These are phyloP conservation scores for Dactylellina leptospora DNA, from an alignment of 2,329 filamentous ascomycete species.

Conservation along the genomic window DNA sequence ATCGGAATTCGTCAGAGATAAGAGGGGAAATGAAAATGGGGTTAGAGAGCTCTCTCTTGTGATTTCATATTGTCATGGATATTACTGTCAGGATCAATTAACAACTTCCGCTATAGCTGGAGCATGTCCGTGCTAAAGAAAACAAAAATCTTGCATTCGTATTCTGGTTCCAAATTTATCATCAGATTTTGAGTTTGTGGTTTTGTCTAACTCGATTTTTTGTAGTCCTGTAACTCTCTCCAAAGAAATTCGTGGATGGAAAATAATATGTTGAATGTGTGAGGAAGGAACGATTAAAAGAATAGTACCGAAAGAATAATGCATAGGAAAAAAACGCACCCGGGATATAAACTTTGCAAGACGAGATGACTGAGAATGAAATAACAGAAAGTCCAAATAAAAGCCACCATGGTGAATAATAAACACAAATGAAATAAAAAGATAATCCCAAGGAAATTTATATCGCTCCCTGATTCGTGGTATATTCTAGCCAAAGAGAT, in stretches of 20 bases:
- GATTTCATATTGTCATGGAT: constrained; percentile 25
- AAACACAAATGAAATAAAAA: constrained; percentile 19
- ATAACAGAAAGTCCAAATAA: constrained; percentile 3
- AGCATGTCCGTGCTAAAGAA: neutral
- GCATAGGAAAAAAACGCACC: constrained; percentile 32
- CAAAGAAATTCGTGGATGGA: constrained; percentile 47
- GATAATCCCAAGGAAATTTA: constrained; percentile 24
- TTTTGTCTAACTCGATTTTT: constrained; percentile 38
- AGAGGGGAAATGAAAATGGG: constrained; percentile 29
- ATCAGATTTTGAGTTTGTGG: constrained; percentile 19
- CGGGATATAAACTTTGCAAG: constrained; percentile 35
- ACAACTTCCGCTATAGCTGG: constrained; percentile 3
- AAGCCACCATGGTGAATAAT: constrained; percentile 26
- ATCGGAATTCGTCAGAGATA: constrained; percentile 24
- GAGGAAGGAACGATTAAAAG: constrained; percentile 30
- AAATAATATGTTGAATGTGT: constrained; percentile 36
- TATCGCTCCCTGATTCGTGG: constrained; percentile 47
- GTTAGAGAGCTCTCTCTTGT: constrained; percentile 29
- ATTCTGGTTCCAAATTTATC: neutral
- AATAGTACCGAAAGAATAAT: constrained; percentile 12
- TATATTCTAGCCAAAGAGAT: constrained; percentile 52
- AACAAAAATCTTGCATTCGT: neutral
- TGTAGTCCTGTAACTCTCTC: constrained; percentile 1
- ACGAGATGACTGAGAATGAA: neutral
- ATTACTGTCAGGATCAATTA: constrained; percentile 24